These are phyloP conservation scores for Kingdonia uniflora DNA, from an alignment of 164 flowering plant species.

Conservation along the genomic window DNA sequence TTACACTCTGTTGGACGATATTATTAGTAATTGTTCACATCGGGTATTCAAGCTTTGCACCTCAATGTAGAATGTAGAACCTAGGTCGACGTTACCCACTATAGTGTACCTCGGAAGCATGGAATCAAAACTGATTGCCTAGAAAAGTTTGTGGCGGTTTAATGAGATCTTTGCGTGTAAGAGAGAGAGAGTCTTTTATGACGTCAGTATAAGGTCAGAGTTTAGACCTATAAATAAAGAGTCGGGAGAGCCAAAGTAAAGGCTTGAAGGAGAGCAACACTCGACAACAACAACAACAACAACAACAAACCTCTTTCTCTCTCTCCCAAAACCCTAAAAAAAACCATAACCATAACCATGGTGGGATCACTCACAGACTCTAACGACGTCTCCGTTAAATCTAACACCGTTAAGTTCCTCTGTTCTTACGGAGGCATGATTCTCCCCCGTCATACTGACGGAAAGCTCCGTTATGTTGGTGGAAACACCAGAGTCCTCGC, in stretches of 20 bases:
- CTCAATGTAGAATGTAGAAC: too few species aligned
- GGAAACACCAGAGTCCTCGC: slow-evolving; percentile 75
- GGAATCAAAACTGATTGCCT: too few species aligned
- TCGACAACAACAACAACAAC: not conserved
- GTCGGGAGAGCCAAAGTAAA: not conserved
- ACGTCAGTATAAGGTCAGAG: too few species aligned
- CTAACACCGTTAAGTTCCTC: slow-evolving; percentile 40
- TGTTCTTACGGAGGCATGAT: slow-evolving; percentile 80
- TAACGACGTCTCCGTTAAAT: slow-evolving; percentile 8
- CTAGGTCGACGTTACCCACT: too few species aligned
- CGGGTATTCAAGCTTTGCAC: too few species aligned
- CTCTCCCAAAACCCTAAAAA: not conserved
- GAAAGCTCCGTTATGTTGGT: slow-evolving; percentile 61
- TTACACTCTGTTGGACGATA: too few species aligned
- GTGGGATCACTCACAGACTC: slow-evolving; percentile 16
- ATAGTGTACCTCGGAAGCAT: too few species aligned
- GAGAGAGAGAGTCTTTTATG: too few species aligned
- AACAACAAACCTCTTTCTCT: not conserved
- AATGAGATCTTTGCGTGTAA: too few species aligned
- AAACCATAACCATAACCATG: slow-evolving; percentile 20
- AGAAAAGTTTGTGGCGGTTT: too few species aligned
- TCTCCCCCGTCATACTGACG: slow-evolving; percentile 59
- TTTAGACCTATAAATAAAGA: not conserved
- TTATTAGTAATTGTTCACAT: too few species aligned
- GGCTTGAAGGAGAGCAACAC: not conserved